Percentiles rank a stretch among this genome's conserved stretches.
Evolutionary conservation across 1,284 basidiomycete species (phyloP).

Genomic region (Trametes versicolor): DNA sequence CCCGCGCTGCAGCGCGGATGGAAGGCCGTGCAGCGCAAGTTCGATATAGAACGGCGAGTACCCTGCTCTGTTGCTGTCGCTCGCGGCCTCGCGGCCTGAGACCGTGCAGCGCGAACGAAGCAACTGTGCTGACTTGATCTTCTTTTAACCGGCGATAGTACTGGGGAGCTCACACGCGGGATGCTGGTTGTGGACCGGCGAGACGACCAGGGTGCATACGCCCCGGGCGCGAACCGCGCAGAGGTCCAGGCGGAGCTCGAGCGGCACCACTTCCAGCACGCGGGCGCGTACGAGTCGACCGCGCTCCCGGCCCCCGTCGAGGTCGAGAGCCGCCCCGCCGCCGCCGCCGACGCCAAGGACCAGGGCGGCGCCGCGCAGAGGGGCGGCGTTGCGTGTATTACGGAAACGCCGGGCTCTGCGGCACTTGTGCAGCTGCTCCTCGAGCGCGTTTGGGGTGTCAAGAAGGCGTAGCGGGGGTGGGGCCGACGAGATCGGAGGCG

Average conservation of each 20-base stretch:
- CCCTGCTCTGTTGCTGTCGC: background rate
- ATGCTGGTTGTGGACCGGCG: slow-evolving; percentile 81
- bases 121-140: background rate
- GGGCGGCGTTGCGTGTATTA: slow-evolving; percentile 61
- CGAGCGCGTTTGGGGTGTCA: slow-evolving; percentile 66
- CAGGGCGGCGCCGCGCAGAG: slow-evolving; percentile 29
- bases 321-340: slow-evolving; percentile 46
- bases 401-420: slow-evolving; percentile 64
- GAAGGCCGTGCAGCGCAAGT: slow-evolving; percentile 60
- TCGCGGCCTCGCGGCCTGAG: background rate
- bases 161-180: slow-evolving; percentile 70
- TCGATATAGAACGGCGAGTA: slow-evolving; percentile 72
- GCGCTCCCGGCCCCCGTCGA: slow-evolving; percentile 64
- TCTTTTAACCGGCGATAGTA: slow-evolving; percentile 40
- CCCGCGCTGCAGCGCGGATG: slow-evolving; percentile 58
- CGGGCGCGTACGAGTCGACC: slow-evolving; percentile 55
- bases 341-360: slow-evolving; percentile 33
- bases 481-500: slow-evolving; percentile 31
- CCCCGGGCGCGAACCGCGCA: slow-evolving; percentile 69
- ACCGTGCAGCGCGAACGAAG: too few species aligned
- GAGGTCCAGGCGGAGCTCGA: slow-evolving; percentile 65
- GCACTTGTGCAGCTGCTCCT: slow-evolving; percentile 58
- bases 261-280: slow-evolving; percentile 46
- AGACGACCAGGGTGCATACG: slow-evolving; percentile 65
- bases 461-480: slow-evolving; percentile 14